Evolutionary conservation across 441 rosid species (phyloP).

Genomic region (Erysimum cheiri): DNA sequence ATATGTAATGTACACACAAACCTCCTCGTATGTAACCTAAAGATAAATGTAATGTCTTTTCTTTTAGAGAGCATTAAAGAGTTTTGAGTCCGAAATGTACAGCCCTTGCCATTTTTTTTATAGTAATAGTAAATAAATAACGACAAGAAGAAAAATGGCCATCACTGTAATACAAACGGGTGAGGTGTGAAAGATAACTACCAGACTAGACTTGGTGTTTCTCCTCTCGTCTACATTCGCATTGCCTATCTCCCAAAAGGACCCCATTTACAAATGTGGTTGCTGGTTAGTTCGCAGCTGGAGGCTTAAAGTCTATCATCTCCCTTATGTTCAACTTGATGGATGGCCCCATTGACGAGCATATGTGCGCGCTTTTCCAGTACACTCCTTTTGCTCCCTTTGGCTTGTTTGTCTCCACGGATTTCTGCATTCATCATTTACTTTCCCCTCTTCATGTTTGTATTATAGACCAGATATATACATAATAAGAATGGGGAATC

Average conservation of each 20-base stretch:
- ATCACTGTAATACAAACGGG: constrained; percentile 19
- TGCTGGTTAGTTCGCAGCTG: constrained; percentile 42
- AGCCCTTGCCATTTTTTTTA: constrained; percentile 2
- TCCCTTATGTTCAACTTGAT: constrained; percentile 82
- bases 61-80: constrained; percentile 11
- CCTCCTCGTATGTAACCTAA: constrained; percentile 16
- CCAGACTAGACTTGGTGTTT: constrained; percentile 22
- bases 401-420: constrained; percentile 94
- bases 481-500: neutral
- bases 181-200: constrained; percentile 25
- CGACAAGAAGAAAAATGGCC: constrained; percentile 17
- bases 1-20: constrained; percentile 23
- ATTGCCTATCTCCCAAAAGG: constrained; percentile 29
- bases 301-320: constrained; percentile 84
- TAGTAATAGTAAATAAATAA: neutral
- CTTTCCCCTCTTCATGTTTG: neutral
- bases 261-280: constrained; percentile 35
- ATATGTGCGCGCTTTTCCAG: constrained; percentile 91
- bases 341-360: constrained; percentile 99
- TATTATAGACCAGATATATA: constrained; percentile 14
- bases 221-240: constrained; percentile 13
- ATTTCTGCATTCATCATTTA: constrained; percentile 65
- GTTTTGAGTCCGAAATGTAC: constrained; percentile 15
- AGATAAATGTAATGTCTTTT: constrained; percentile 8
- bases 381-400: constrained; percentile 96